phyloP scores from a whole-genome alignment of 169 alveolate genomes.

The Theileria annulata region DNA sequence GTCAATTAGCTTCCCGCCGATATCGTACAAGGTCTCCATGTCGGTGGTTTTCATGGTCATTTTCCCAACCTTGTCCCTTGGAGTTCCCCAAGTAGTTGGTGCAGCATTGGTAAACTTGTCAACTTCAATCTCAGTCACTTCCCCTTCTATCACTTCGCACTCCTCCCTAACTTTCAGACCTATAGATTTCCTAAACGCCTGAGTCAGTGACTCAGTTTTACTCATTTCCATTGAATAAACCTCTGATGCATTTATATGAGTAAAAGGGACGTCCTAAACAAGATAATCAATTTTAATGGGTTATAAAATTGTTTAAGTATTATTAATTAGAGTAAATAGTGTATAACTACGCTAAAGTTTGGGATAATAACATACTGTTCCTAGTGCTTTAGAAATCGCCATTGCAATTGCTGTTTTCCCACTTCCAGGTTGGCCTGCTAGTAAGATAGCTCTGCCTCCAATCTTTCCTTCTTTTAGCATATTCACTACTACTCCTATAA shows the following conservation, averaged over 20 bases:
- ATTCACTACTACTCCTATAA: slow-evolving; percentile 86
- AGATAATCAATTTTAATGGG: not conserved
- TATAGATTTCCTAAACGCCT: slow-evolving; percentile 96
- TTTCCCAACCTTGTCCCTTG: slow-evolving; percentile 81
- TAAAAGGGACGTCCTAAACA: slow-evolving; percentile 93
- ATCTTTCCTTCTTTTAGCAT: slow-evolving; percentile 95
- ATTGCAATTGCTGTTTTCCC: slow-evolving; percentile 99
- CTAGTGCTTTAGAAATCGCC: slow-evolving; percentile 98
- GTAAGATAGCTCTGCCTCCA: slow-evolving; percentile 97
- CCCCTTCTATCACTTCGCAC: slow-evolving; percentile 99
- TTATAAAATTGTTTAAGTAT: not conserved
- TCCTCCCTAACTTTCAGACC: slow-evolving; percentile 99
- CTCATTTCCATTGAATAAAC: slow-evolving; percentile 97
- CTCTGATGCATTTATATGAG: slow-evolving; percentile 97
- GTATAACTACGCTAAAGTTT: not conserved
- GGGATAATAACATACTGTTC: slow-evolving; percentile 75
- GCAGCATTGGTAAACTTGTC: slow-evolving; percentile 77
- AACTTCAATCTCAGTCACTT: slow-evolving; percentile 97
- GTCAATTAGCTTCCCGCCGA: slow-evolving; percentile 94
- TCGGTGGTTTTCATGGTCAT: slow-evolving; percentile 97
- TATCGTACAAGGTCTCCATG: slow-evolving; percentile 97
- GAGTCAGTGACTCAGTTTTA: slow-evolving; percentile 94
- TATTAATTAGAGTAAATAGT: not conserved
- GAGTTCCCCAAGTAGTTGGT: slow-evolving; percentile 29
- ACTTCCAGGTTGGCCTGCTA: slow-evolving; percentile 99